phyloP scores from a whole-genome alignment of 768 basidiomycete genomes.

The Tricholoma saponaceum region DNA sequence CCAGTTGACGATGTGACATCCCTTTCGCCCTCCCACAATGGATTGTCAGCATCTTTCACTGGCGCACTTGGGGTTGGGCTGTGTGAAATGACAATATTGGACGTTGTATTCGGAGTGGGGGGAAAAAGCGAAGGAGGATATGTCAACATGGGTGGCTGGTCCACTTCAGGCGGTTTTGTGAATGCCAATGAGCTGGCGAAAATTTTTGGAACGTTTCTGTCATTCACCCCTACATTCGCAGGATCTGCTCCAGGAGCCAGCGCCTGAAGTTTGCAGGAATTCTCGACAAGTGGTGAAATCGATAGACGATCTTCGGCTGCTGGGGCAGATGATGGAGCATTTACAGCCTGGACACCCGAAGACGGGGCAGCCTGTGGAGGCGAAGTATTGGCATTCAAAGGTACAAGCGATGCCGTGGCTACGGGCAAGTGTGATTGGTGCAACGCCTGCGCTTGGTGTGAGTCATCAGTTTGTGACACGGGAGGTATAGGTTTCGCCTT shows the following conservation, averaged over 20 bases:
- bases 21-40: constrained; percentile 39
- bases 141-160: constrained; percentile 20
- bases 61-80: constrained; percentile 19
- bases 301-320: background rate
- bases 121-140: constrained; percentile 14
- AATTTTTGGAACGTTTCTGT: constrained; percentile 53
- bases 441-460: constrained; percentile 3
- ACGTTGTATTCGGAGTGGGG: background rate
- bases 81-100: constrained; percentile 7
- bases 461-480: constrained; percentile 12
- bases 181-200: constrained; percentile 52
- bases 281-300: background rate
- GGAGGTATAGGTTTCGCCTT: constrained; percentile 21
- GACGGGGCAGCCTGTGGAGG: background rate
- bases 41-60: constrained; percentile 37
- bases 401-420: background rate
- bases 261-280: background rate
- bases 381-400: background rate
- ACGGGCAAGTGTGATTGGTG: background rate
- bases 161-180: constrained; percentile 32
- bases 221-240: background rate
- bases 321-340: background rate
- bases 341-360: background rate
- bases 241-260: background rate
- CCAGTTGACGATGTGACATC: constrained; percentile 5